These are phyloP conservation scores for Paraleonurus japonicus DNA, from an alignment of 257 asterid genomes.

Conservation along the genomic window DNA sequence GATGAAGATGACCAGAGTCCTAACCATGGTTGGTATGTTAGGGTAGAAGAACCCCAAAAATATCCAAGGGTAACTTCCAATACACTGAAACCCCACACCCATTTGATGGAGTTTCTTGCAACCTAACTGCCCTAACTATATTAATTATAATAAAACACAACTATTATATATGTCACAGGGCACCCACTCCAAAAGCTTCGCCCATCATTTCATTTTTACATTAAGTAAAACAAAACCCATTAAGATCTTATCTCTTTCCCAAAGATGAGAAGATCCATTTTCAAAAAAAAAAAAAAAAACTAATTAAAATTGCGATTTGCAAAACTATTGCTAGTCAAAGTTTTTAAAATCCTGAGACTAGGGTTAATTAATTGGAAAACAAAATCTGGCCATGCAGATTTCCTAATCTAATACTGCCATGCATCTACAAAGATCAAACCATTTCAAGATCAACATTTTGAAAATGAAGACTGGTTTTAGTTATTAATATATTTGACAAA, in stretches of 20 bases:
- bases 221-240: background rate
- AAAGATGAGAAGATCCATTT: constrained; percentile 39
- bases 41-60: constrained; percentile 62
- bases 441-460: constrained; percentile 39
- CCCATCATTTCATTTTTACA: constrained; percentile 21
- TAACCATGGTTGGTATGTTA: constrained; percentile 80
- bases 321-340: constrained; percentile 48
- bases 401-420: constrained; percentile 33
- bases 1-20: constrained; percentile 61
- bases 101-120: constrained; percentile 50
- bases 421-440: constrained; percentile 27
- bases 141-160: background rate
- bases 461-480: constrained; percentile 29
- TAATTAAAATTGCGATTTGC: constrained; percentile 20
- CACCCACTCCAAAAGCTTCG: constrained; percentile 47
- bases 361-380: constrained; percentile 28
- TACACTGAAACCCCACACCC: constrained; percentile 63
- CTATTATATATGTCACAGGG: constrained; percentile 25
- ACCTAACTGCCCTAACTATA: constrained; percentile 19
- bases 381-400: constrained; percentile 42
- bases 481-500: constrained; percentile 33
- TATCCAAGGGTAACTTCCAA: constrained; percentile 53
- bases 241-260: constrained; percentile 42
- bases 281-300: constrained; percentile 24
- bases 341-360: constrained; percentile 57